Evolutionary conservation across 352 stramenopile genomes (phyloP).

Genomic region (Globisporangium nodosum): DNA sequence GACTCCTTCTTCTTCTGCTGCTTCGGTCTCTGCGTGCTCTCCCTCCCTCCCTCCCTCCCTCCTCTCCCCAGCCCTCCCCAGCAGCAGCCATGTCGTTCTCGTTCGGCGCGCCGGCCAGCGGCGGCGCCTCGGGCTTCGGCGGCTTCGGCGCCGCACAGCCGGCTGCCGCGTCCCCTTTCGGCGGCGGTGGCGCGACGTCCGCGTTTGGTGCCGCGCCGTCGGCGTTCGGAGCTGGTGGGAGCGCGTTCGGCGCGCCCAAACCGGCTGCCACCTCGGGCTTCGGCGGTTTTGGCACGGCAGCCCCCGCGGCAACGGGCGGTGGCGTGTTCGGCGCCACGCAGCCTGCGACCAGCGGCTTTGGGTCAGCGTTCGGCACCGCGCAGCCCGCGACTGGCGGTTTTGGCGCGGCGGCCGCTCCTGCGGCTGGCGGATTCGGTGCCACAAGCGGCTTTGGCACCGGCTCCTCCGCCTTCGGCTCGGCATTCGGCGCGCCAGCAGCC

Average conservation of each 20-base stretch:
- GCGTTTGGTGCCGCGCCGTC: conserved; percentile 23
- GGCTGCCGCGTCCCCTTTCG: conserved; percentile 45
- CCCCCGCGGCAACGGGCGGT: conserved; percentile 13
- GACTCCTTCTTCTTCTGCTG: too few relatives aligned
- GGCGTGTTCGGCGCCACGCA: conserved; percentile 24
- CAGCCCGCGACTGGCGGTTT: conserved; percentile 20
- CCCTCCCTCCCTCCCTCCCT: too few relatives aligned
- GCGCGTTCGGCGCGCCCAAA: conserved; percentile 31
- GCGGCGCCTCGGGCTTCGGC: conserved; percentile 41
- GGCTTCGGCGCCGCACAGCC: conserved; percentile 27
- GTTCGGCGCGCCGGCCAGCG: conserved; percentile 34
- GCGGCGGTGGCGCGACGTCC: conserved; percentile 24
- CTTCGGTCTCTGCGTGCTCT: too few relatives aligned
- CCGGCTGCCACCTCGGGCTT: conserved; percentile 24
- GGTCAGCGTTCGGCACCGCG: conserved; percentile 23
- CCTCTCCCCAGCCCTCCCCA: too few relatives aligned
- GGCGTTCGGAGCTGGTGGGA: conserved; percentile 35
- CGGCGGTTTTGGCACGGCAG: conserved; percentile 34
- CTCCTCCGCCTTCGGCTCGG: conserved; percentile 30
- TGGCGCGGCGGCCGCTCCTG: conserved; percentile 13
- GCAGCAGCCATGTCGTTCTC: conserved; percentile 36
- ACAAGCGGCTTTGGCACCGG: conserved; percentile 9
- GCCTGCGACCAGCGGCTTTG: conserved; percentile 30
- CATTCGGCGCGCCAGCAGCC: conserved; percentile 15
- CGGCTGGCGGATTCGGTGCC: conserved; percentile 5